Evolutionary conservation across 441 rosid genomes (phyloP).

Genomic region (Pelargonium citronellum): DNA sequence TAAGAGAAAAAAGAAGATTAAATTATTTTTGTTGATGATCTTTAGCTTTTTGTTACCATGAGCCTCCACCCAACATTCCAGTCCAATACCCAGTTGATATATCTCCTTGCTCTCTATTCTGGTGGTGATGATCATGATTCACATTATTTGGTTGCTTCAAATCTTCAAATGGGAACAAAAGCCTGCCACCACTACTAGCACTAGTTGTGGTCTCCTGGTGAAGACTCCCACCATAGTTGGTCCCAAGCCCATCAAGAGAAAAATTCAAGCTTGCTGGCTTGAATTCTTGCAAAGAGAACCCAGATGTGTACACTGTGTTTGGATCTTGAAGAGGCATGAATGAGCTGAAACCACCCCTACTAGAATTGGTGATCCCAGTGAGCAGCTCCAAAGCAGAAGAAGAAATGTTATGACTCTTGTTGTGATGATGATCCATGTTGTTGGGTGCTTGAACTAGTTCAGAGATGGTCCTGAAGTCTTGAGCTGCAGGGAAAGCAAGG

Average conservation of each 20-base stretch:
- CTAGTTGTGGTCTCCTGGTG: too few species aligned
- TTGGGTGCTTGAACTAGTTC: slow-evolving; percentile 39
- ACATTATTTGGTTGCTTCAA: slow-evolving; percentile 45
- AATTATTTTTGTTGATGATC: slow-evolving; percentile 17
- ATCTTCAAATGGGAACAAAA: slow-evolving; percentile 77
- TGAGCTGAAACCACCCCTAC: slow-evolving; percentile 38
- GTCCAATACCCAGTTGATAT: slow-evolving; percentile 67
- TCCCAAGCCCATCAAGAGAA: slow-evolving; percentile 61
- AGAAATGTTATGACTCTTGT: slow-evolving; percentile 30
- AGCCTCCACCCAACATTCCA: slow-evolving; percentile 76
- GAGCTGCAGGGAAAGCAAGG: slow-evolving; percentile 43
- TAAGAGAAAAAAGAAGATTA: slow-evolving; percentile 15
- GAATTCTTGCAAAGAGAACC: slow-evolving; percentile 60
- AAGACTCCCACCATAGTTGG: slow-evolving; percentile 31
- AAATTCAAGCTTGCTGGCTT: slow-evolving; percentile 57
- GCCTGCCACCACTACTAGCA: slow-evolving; percentile 34
- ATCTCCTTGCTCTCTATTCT: slow-evolving; percentile 47
- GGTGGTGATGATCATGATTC: slow-evolving; percentile 12
- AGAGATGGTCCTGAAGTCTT: slow-evolving; percentile 45
- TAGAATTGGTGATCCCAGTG: slow-evolving; percentile 44
- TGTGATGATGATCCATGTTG: too few species aligned
- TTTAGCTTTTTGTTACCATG: slow-evolving; percentile 48
- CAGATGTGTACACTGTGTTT: slow-evolving; percentile 35
- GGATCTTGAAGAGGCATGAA: slow-evolving; percentile 55
- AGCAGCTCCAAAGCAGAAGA: slow-evolving; percentile 51